Base-by-base conservation (phyloP, 2,329 filamentous ascomycete species). In the Sclerotinia borealis region DNA sequence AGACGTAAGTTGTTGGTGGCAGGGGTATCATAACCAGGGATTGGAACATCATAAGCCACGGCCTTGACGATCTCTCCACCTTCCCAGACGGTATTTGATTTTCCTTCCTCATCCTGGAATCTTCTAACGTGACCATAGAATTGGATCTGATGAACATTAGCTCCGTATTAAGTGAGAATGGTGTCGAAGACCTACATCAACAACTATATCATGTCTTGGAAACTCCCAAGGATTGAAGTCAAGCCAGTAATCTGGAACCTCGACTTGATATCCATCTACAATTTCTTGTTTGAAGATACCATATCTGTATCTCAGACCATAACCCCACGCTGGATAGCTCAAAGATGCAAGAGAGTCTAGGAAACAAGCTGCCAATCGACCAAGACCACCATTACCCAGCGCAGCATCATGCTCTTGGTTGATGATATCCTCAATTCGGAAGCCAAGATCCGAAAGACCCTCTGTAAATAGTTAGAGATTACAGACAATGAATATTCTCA, bases 151-250 rank as follows among this genome's bases (percentile, higher is more conserved):
- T 8, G 50, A 25, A 15, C 13, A 48, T 72, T 66, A 70, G 68
- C 45, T 27, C 31, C 17, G 8, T 7, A 6, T 10, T 4, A 17
- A 34, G 1, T 31, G 41, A n/a, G 49, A 27, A 22, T 13, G 15
- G 80, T 83, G 55, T 22, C 63, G 37, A 34, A 34, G 48, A 75
- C 84, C 78, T 73, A 87, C 85, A 77, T 98, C 91, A 29, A 99
- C 93, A 2, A 90, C 93, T 66, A 99, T 90, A 75, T 99, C 95
- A 76, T 97, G 92, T 69, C 95, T 85, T 48, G 93, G 92, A 73
- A 98, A 99, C 76, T 99, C 95, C 95, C 95, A 99, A 0, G 95
- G 95, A 77, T 99, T 99, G 78, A 98, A 97, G 76, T 98, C 95
- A 61, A 99, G 85, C 95, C 95, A 99, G 79, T 99, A 98, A 76